A percentile compares a stretch with the other conserved stretches of the same genome.
phyloP scores from a whole-genome alignment of 345 rosid species.

The Arabidopsis arenosa region DNA sequence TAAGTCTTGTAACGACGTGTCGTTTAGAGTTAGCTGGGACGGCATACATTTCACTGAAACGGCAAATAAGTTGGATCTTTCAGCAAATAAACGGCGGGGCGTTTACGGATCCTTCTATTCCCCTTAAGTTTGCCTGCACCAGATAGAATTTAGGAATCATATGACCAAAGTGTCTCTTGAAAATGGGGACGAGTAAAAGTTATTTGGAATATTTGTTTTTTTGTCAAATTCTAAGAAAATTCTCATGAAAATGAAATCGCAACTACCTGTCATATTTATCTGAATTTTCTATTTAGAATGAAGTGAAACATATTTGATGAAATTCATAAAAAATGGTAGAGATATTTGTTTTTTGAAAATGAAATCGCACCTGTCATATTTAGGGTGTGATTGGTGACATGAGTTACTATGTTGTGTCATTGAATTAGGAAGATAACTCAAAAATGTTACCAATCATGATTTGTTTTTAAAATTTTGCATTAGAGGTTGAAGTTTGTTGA shows the following conservation, averaged over 20 bases:
- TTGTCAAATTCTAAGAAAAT: conserved; percentile 8
- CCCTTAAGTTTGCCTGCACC: conserved; percentile 54
- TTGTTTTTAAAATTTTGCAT: too few species aligned
- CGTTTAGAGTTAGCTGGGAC: conserved; percentile 64
- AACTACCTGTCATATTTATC: conserved; percentile 6
- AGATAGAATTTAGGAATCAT: conserved; percentile 1
- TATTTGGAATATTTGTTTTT: not conserved
- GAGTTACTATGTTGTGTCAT: too few species aligned
- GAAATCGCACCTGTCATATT: too few species aligned
- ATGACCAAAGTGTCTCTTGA: conserved; percentile 5
- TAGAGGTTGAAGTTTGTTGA: too few species aligned
- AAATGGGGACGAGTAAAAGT: not conserved
- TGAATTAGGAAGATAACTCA: too few species aligned
- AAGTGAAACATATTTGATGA: not conserved
- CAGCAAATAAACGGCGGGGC: conserved; percentile 51
- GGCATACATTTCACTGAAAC: conserved; percentile 75
- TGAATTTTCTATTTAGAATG: conserved; percentile 4
- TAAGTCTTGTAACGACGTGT: conserved; percentile 61
- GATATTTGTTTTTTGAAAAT: not conserved
- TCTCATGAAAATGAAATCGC: conserved; percentile 32
- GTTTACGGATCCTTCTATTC: conserved; percentile 62
- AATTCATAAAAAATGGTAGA: not conserved
- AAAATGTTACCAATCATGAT: too few species aligned
- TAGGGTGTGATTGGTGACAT: too few species aligned
- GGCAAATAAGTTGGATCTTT: conserved; percentile 67